Conservation (phyloP, 768 basidiomycete species). For the Pisolithus orientalis region DNA sequence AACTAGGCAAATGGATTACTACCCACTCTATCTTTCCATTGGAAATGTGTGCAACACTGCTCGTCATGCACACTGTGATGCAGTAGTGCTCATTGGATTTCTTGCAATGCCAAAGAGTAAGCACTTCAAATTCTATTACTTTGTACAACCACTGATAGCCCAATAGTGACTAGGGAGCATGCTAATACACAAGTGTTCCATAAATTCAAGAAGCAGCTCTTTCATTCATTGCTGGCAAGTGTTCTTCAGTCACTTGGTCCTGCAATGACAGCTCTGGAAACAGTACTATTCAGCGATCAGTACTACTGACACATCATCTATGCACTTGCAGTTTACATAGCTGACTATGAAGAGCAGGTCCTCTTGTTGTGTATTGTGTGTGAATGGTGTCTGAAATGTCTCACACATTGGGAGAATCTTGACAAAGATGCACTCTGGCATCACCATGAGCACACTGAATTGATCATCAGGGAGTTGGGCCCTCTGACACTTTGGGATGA, state of each 20-base stretch:
- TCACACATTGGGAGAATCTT: background rate
- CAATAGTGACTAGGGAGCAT: slow-evolving; percentile 2
- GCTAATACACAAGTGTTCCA: slow-evolving; percentile 3
- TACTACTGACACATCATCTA: slow-evolving; percentile 15
- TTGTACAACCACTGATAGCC: background rate
- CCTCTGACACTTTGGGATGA: slow-evolving; percentile 17
- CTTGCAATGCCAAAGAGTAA: slow-evolving; percentile 25
- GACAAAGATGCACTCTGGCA: slow-evolving; percentile 1
- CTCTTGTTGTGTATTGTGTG: slow-evolving; percentile 11
- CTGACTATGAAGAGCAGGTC: slow-evolving; percentile 16
- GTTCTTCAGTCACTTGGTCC: slow-evolving; percentile 10
- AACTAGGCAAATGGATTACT: slow-evolving; percentile 4
- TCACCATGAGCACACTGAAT: slow-evolving; percentile 16
- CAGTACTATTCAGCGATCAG: slow-evolving; percentile 13
- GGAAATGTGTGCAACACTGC: slow-evolving; percentile 6
- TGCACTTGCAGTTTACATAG: slow-evolving; percentile 14
- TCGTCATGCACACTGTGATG: slow-evolving; percentile 1
- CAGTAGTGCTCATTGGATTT: slow-evolving; percentile 20
- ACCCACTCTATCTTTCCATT: slow-evolving; percentile 7
- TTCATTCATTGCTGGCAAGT: slow-evolving; percentile 10
- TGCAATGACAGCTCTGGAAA: slow-evolving; percentile 11
- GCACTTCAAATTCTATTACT: background rate
- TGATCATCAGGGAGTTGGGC: slow-evolving; percentile 6
- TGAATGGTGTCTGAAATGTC: slow-evolving; percentile 14
- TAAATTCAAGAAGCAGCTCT: slow-evolving; percentile 15